Conservation (phyloP, 805 yeast species). For the Metschnikowia lochheadii region DNA sequence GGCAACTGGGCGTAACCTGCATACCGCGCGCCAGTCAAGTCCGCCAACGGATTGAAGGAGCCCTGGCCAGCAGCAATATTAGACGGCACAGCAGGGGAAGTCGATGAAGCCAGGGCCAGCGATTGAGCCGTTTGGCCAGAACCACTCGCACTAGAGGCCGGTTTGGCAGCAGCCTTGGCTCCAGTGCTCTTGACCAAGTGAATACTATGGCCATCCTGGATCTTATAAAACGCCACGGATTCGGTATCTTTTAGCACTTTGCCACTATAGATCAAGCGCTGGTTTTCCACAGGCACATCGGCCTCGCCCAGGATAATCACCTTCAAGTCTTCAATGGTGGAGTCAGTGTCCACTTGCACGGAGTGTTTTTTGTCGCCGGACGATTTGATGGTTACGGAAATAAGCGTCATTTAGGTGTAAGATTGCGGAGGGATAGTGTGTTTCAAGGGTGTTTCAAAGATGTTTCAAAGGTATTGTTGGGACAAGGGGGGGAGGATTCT, state of each 20-base stretch:
- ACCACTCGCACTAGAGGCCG: conserved; percentile 15
- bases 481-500: too few relatives aligned
- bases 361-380: conserved; percentile 81
- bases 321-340: conserved; percentile 68
- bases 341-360: conserved; percentile 48
- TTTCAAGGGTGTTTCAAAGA: too few relatives aligned
- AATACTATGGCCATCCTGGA: conserved; percentile 80
- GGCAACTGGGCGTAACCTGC: conserved; percentile 93
- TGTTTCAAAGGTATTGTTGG: too few relatives aligned
- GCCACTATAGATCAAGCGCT: conserved; percentile 89
- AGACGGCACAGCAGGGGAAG: conserved; percentile 50
- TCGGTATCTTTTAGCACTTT: conserved; percentile 86
- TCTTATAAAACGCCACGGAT: conserved; percentile 68
- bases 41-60: conserved; percentile 85
- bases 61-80: conserved; percentile 86
- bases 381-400: conserved; percentile 35
- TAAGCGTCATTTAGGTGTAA: conserved; percentile 20
- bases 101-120: background rate
- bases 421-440: too few relatives aligned
- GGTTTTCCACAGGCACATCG: conserved; percentile 70
- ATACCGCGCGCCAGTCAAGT: conserved; percentile 89
- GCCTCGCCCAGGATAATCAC: conserved; percentile 55
- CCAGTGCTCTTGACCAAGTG: conserved; percentile 78
- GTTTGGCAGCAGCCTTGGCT: conserved; percentile 19
- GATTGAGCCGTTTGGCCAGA: background rate